phyloP scores from a whole-genome alignment of 2,329 filamentous ascomycete genomes.

The Fusarium musae region DNA sequence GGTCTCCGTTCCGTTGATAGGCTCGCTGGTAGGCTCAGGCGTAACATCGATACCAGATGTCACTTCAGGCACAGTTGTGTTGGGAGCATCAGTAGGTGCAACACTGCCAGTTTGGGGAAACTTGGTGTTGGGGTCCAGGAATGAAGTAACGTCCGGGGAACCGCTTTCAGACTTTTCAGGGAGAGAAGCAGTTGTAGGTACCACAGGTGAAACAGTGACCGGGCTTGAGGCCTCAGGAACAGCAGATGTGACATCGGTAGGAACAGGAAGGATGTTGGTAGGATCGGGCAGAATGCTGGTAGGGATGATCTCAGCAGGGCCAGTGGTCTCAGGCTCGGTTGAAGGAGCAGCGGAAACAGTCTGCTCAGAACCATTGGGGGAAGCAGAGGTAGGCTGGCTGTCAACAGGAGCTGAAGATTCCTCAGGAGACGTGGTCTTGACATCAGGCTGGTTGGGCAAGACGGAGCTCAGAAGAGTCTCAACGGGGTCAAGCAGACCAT shows the following conservation, averaged over 20 bases:
- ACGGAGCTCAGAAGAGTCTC: conserved; percentile 33
- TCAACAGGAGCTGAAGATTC: conserved; percentile 12
- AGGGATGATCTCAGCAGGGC: conserved; percentile 6
- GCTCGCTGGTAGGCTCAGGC: conserved; percentile 24
- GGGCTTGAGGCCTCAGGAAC: conserved; percentile 22
- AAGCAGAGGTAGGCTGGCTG: conserved; percentile 17
- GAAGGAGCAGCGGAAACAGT: conserved; percentile 23
- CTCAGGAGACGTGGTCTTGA: conserved; percentile 15
- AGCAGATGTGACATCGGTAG: conserved; percentile 16
- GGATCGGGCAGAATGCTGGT: conserved; percentile 25
- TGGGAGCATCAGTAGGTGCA: conserved; percentile 21
- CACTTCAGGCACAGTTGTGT: conserved; percentile 13
- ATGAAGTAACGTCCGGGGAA: conserved; percentile 19
- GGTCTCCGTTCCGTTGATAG: conserved; percentile 20
- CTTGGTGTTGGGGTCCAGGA: conserved; percentile 27
- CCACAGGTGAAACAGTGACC: conserved; percentile 18
- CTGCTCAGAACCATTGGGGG: conserved; percentile 13
- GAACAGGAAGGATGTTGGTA: conserved; percentile 10
- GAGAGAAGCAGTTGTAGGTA: conserved; percentile 12
- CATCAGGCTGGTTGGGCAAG: conserved; percentile 21
- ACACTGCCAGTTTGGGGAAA: conserved; percentile 5
- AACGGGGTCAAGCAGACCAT: conserved; percentile 41
- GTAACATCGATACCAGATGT: conserved; percentile 13
- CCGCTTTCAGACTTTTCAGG: conserved; percentile 6
- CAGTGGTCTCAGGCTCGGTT: conserved; percentile 28